These are phyloP conservation scores for Microdochium paspali DNA, from an alignment of 2,329 filamentous ascomycete genomes.

Conservation along the genomic window DNA sequence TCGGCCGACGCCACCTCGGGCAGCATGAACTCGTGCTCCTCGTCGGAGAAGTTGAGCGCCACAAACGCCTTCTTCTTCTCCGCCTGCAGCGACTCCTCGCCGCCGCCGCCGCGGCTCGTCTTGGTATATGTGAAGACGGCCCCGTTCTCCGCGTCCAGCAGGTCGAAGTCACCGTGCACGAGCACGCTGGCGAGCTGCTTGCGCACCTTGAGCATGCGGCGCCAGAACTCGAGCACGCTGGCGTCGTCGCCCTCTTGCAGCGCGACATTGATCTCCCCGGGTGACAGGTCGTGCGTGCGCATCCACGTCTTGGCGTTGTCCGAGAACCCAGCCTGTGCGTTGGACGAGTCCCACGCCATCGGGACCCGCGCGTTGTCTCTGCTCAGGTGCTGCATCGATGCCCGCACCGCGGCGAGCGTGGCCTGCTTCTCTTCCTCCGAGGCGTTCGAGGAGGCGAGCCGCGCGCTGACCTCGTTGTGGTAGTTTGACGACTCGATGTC, in stretches of 20 bases:
- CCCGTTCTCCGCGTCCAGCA: background rate
- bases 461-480: constrained; percentile 24
- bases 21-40: background rate
- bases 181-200: constrained; percentile 34
- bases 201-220: constrained; percentile 45
- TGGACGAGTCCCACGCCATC: constrained; percentile 57
- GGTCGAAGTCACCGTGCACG: background rate
- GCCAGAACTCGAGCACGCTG: constrained; percentile 54
- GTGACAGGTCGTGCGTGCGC: constrained; percentile 51
- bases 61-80: background rate
- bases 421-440: background rate
- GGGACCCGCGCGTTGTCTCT: constrained; percentile 64
- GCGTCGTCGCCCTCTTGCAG: constrained; percentile 34
- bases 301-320: constrained; percentile 50
- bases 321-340: constrained; percentile 55
- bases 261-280: constrained; percentile 51
- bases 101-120: background rate
- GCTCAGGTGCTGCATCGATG: constrained; percentile 7
- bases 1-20: background rate
- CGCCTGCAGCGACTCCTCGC: background rate
- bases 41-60: background rate
- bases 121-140: background rate
- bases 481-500: constrained; percentile 40
- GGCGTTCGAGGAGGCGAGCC: constrained; percentile 11
- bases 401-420: constrained; percentile 1